Percentiles rank a stretch among this genome's conserved stretches.
Conservation (phyloP, 352 stramenopile genomes). For the Phytophthora cryptogea region DNA sequence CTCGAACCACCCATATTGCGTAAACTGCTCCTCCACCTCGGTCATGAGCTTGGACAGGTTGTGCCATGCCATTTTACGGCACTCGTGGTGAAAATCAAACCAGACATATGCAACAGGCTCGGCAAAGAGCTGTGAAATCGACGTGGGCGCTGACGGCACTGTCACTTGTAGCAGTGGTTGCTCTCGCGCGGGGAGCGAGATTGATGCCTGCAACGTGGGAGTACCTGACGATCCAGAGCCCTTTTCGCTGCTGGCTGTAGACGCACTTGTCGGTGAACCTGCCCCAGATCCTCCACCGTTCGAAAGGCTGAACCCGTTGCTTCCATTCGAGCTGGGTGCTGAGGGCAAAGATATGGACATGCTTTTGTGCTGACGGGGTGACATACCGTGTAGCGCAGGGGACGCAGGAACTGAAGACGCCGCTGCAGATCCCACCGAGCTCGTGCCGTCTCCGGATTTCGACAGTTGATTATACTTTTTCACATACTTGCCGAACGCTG, state of each 20-base stretch:
- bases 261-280: constrained; percentile 40
- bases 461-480: constrained; percentile 87
- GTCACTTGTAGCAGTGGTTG: constrained; percentile 22
- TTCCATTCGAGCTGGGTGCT: constrained; percentile 20
- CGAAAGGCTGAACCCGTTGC: constrained; percentile 20
- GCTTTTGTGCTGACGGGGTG: constrained; percentile 47
- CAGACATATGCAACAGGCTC: constrained; percentile 81
- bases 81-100: constrained; percentile 99
- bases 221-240: constrained; percentile 11
- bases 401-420: constrained; percentile 22
- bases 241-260: constrained; percentile 36
- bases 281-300: constrained; percentile 25
- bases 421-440: constrained; percentile 24
- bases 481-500: constrained; percentile 89
- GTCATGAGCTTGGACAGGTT: constrained; percentile 91
- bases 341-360: constrained; percentile 23
- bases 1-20: constrained; percentile 63
- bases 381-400: constrained; percentile 33
- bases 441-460: constrained; percentile 51
- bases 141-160: constrained; percentile 47
- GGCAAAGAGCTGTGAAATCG: constrained; percentile 68
- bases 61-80: constrained; percentile 92
- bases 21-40: constrained; percentile 85
- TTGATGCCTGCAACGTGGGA: constrained; percentile 24
- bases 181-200: constrained; percentile 28